phyloP scores from a whole-genome alignment of 352 stramenopile species.

The Globisporangium nunn region DNA sequence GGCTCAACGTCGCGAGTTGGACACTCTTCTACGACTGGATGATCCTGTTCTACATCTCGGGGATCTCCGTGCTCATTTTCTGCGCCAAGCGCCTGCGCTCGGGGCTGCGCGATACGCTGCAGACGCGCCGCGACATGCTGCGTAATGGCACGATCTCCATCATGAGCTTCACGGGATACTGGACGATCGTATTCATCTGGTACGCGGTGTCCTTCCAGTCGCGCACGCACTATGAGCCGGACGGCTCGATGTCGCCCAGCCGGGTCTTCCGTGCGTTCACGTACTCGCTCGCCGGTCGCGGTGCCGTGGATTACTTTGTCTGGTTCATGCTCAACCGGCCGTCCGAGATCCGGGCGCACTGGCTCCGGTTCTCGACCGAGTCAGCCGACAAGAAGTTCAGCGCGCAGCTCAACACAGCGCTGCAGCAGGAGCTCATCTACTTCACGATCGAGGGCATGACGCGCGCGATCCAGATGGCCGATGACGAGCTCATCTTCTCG shows the following conservation, averaged over 20 bases:
- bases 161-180: slow-evolving; percentile 79
- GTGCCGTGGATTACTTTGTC: slow-evolving; percentile 72
- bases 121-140: slow-evolving; percentile 72
- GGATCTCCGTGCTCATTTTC: slow-evolving; percentile 59
- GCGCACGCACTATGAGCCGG: slow-evolving; percentile 30
- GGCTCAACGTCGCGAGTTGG: slow-evolving; percentile 68
- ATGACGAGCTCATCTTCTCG: slow-evolving; percentile 47
- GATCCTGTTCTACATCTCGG: slow-evolving; percentile 77
- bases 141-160: slow-evolving; percentile 73
- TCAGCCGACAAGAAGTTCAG: slow-evolving; percentile 78
- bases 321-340: slow-evolving; percentile 85
- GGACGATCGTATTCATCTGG: slow-evolving; percentile 75
- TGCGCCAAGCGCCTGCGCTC: slow-evolving; percentile 59
- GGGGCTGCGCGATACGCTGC: slow-evolving; percentile 62
- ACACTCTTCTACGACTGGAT: slow-evolving; percentile 81
- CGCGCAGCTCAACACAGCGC: slow-evolving; percentile 80
- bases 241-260: slow-evolving; percentile 33
- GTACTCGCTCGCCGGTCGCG: slow-evolving; percentile 60
- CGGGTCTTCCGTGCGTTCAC: slow-evolving; percentile 60
- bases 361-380: slow-evolving; percentile 71
- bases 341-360: slow-evolving; percentile 41
- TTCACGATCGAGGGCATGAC: slow-evolving; percentile 89
- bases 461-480: slow-evolving; percentile 55
- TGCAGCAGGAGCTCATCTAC: slow-evolving; percentile 85
- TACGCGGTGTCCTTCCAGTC: slow-evolving; percentile 72